phyloP scores from a whole-genome alignment of 2,329 filamentous ascomycete species.

The Aspergillus chevalieri region DNA sequence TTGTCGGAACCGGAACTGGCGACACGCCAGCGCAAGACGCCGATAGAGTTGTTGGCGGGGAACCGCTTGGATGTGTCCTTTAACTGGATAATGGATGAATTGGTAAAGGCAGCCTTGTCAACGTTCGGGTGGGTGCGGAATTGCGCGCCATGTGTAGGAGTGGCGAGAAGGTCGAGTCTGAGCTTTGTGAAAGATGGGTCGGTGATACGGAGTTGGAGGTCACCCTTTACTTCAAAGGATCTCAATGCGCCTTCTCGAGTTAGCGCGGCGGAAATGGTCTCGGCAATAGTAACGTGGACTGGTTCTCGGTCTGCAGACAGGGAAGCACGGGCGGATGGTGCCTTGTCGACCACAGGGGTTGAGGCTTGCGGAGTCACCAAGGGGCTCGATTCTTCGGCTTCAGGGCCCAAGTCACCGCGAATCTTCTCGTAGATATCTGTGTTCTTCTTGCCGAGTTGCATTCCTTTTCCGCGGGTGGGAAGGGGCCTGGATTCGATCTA shows the following conservation, averaged over 20 bases:
- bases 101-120: slow-evolving; percentile 80
- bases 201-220: slow-evolving; percentile 82
- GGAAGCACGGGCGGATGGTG: slow-evolving; percentile 53
- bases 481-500: slow-evolving; percentile 44
- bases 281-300: slow-evolving; percentile 80
- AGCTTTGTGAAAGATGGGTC: slow-evolving; percentile 87
- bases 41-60: slow-evolving; percentile 88
- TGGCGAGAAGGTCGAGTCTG: slow-evolving; percentile 72
- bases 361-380: slow-evolving; percentile 57
- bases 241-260: slow-evolving; percentile 82
- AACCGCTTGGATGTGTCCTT: slow-evolving; percentile 83
- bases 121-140: slow-evolving; percentile 97
- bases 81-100: slow-evolving; percentile 77
- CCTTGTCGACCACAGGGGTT: slow-evolving; percentile 47
- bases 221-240: slow-evolving; percentile 82
- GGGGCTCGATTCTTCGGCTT: slow-evolving; percentile 67
- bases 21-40: slow-evolving; percentile 81
- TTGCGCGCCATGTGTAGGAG: slow-evolving; percentile 75
- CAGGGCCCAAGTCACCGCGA: slow-evolving; percentile 80
- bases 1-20: slow-evolving; percentile 76
- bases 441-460: slow-evolving; percentile 98
- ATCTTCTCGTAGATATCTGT: slow-evolving; percentile 97
- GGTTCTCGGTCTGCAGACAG: slow-evolving; percentile 72
- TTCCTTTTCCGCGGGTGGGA: slow-evolving; percentile 83
- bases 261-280: slow-evolving; percentile 83